Conservation (phyloP, 2,329 filamentous ascomycete species). For the Fonsecaea erecta region DNA sequence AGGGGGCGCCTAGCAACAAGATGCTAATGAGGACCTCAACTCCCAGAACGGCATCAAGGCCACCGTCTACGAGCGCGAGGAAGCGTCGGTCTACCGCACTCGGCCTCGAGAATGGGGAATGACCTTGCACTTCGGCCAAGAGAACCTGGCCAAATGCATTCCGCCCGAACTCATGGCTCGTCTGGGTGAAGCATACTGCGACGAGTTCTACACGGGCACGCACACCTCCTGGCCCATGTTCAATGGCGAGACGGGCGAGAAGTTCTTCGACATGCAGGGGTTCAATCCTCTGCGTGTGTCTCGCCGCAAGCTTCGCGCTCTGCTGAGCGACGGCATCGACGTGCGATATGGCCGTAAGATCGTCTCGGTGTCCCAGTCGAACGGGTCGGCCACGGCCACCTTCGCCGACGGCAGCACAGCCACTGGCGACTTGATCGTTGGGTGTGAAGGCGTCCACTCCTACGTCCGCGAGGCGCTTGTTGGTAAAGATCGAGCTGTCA, state of each 20-base stretch:
- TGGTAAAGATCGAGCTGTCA: slow-evolving; percentile 8
- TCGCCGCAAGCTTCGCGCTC: slow-evolving; percentile 19
- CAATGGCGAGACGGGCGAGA: slow-evolving; percentile 26
- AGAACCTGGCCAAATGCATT: slow-evolving; percentile 20
- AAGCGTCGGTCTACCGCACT: slow-evolving; percentile 7
- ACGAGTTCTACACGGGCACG: slow-evolving; percentile 14
- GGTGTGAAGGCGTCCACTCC: slow-evolving; percentile 30
- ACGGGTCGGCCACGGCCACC: slow-evolving; percentile 16
- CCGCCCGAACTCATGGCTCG: slow-evolving; percentile 16
- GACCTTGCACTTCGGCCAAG: slow-evolving; percentile 19
- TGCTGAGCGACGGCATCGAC: slow-evolving; percentile 21
- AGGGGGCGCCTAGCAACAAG: background rate
- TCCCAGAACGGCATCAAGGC: slow-evolving; percentile 18
- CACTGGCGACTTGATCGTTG: slow-evolving; percentile 27
- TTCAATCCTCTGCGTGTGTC: slow-evolving; percentile 14
- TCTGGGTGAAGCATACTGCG: slow-evolving; percentile 16
- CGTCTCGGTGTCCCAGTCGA: background rate
- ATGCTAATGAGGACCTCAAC: background rate
- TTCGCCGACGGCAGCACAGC: slow-evolving; percentile 24
- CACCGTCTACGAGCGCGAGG: slow-evolving; percentile 23
- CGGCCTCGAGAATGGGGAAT: slow-evolving; percentile 30
- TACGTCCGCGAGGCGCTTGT: slow-evolving; percentile 21
- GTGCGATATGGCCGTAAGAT: slow-evolving; percentile 19
- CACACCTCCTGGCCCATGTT: slow-evolving; percentile 15
- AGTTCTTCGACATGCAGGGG: slow-evolving; percentile 20